Conservation (phyloP, 2,329 filamentous ascomycete genomes). For the Talaromyces rugulosus region DNA sequence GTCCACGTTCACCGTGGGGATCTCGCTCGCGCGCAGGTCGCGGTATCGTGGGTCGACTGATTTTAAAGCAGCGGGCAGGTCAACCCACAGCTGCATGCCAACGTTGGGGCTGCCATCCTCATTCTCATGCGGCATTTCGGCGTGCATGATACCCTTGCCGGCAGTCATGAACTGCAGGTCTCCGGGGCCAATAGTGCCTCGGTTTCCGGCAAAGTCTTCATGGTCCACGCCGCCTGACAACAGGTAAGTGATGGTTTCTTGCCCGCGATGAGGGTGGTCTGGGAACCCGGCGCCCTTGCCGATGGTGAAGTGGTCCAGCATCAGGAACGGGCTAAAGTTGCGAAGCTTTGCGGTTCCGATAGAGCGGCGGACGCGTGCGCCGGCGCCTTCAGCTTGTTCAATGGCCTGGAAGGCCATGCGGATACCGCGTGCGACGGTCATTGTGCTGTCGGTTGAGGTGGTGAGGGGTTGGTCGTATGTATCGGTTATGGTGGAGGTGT, state of each 20-base stretch:
- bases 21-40: slow-evolving; percentile 73
- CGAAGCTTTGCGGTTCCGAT: slow-evolving; percentile 79
- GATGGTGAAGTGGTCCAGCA: slow-evolving; percentile 90
- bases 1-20: slow-evolving; percentile 69
- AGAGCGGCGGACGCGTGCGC: slow-evolving; percentile 79
- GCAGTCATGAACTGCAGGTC: slow-evolving; percentile 98
- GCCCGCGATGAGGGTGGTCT: slow-evolving; percentile 77
- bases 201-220: slow-evolving; percentile 84
- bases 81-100: slow-evolving; percentile 93
- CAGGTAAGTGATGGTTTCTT: slow-evolving; percentile 88
- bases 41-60: slow-evolving; percentile 87
- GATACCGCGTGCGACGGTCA: slow-evolving; percentile 70
- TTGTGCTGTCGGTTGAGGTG: slow-evolving; percentile 33
- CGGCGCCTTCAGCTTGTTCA: slow-evolving; percentile 83
- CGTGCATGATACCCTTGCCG: slow-evolving; percentile 85
- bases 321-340: slow-evolving; percentile 88
- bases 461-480: slow-evolving; percentile 22
- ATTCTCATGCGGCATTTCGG: slow-evolving; percentile 86
- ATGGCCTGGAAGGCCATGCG: slow-evolving; percentile 77
- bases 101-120: slow-evolving; percentile 71
- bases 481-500: not conserved
- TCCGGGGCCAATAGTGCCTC: slow-evolving; percentile 77
- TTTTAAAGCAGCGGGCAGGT: slow-evolving; percentile 78
- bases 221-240: slow-evolving; percentile 83
- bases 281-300: slow-evolving; percentile 81